Evolutionary conservation across 129 eudicot genomes (phyloP).

Genomic region (Calendula officinalis): DNA sequence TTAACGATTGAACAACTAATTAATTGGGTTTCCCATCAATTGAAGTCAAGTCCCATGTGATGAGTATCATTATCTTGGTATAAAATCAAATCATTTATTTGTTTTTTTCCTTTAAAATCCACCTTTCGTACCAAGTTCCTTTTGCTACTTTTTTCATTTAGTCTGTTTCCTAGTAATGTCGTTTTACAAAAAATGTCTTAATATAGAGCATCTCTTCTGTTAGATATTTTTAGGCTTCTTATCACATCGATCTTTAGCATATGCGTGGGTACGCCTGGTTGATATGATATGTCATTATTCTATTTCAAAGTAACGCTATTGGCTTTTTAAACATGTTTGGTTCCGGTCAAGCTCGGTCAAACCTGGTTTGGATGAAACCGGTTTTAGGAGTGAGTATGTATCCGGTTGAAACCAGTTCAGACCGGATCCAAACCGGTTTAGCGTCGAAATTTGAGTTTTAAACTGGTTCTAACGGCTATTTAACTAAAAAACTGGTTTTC

Average conservation of each 20-base stretch:
- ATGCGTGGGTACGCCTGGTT: background rate
- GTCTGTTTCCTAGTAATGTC: slow-evolving; percentile 16
- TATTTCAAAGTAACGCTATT: background rate
- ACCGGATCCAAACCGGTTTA: too few species aligned
- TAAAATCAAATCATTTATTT: slow-evolving; percentile 36
- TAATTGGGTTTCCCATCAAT: slow-evolving; percentile 20
- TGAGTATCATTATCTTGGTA: slow-evolving; percentile 30
- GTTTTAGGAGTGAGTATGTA: background rate
- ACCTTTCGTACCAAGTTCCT: slow-evolving; percentile 21
- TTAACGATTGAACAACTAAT: slow-evolving; percentile 22
- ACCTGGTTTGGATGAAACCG: too few species aligned
- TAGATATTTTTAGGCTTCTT: slow-evolving; percentile 8
- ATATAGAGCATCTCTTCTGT: slow-evolving; percentile 14
- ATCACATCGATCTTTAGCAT: slow-evolving; percentile 11
- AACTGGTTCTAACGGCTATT: background rate
- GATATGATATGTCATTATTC: background rate
- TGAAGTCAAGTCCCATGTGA: slow-evolving; percentile 37
- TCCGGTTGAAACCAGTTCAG: background rate
- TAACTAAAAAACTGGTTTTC: too few species aligned
- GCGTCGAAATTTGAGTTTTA: too few species aligned
- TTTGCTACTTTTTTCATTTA: slow-evolving; percentile 25
- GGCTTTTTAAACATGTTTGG: background rate
- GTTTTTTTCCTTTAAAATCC: slow-evolving; percentile 19
- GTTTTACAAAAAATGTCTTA: slow-evolving; percentile 6
- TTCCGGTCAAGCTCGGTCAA: too few species aligned